Percentiles rank a stretch among this genome's conserved stretches.
These are phyloP conservation scores for Euphorbia peplus DNA, from an alignment of 345 rosid genomes.

Conservation along the genomic window DNA sequence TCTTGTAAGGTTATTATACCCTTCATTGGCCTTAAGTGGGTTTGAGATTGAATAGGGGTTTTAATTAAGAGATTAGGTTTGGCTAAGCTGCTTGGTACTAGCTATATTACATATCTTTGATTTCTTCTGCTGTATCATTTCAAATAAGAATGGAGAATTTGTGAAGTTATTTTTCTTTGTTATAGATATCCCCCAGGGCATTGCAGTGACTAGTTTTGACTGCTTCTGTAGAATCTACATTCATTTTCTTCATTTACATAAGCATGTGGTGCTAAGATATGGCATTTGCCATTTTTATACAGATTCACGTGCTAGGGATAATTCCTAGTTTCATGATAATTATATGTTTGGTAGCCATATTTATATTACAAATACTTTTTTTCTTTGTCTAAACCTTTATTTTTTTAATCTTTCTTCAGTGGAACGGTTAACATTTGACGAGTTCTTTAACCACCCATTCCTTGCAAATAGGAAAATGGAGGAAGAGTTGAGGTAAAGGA, in stretches of 20 bases:
- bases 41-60: neutral
- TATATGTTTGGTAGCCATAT: neutral
- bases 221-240: neutral
- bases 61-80: neutral
- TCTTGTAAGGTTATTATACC: neutral
- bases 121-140: conserved; percentile 1
- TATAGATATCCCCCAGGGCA: neutral
- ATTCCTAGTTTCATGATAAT: neutral
- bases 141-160: conserved; percentile 8
- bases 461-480: conserved; percentile 51
- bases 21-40: conserved; percentile 11
- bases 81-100: neutral
- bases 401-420: conserved; percentile 41
- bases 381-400: neutral
- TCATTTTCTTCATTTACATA: conserved; percentile 6
- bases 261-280: conserved; percentile 11
- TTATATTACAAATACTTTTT: neutral
- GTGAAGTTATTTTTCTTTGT: neutral
- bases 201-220: conserved; percentile 2
- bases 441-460: conserved; percentile 89
- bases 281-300: neutral
- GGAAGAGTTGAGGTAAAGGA: conserved; percentile 53
- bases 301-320: neutral
- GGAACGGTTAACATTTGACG: conserved; percentile 92
- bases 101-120: conserved; percentile 14